These are phyloP conservation scores for Lachnellula arida DNA, from an alignment of 2,329 filamentous ascomycete genomes.

Conservation along the genomic window DNA sequence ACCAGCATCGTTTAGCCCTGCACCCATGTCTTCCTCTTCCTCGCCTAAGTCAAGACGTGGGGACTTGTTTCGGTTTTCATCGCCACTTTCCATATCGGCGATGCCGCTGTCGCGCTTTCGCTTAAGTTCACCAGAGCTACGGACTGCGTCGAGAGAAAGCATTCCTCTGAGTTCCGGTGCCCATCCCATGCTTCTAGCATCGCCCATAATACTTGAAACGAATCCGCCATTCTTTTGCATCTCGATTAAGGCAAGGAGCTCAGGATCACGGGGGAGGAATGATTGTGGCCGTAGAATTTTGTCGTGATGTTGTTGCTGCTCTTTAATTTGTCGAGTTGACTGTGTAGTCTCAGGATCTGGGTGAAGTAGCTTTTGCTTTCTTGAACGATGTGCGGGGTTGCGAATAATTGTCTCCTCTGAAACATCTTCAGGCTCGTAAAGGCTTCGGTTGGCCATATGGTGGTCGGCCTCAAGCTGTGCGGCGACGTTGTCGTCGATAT, in stretches of 20 bases:
- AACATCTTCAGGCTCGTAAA: conserved; percentile 55
- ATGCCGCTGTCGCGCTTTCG: conserved; percentile 88
- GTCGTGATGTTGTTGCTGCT: conserved; percentile 79
- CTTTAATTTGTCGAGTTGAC: conserved; percentile 71
- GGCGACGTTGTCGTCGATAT: conserved; percentile 60
- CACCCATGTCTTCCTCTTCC: conserved; percentile 51
- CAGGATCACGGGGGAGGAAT: conserved; percentile 82
- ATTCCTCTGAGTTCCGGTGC: conserved; percentile 91
- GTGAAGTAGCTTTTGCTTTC: conserved; percentile 75
- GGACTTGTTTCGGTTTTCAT: conserved; percentile 58
- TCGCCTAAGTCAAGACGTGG: conserved; percentile 62
- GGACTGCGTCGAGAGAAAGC: conserved; percentile 78
- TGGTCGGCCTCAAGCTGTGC: conserved; percentile 53
- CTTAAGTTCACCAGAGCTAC: conserved; percentile 76
- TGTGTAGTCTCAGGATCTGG: conserved; percentile 77
- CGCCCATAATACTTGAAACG: conserved; percentile 79
- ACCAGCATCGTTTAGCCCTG: conserved; percentile 44
- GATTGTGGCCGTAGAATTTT: conserved; percentile 79
- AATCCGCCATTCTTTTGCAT: conserved; percentile 91
- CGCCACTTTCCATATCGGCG: conserved; percentile 69
- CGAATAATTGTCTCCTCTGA: conserved; percentile 55
- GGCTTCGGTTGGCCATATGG: conserved; percentile 43
- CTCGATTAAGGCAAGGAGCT: conserved; percentile 81
- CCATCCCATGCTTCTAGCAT: conserved; percentile 74
- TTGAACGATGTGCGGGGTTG: conserved; percentile 67